Conservation (phyloP, 208 protist genomes). For the Borovskyia barvae region DNA sequence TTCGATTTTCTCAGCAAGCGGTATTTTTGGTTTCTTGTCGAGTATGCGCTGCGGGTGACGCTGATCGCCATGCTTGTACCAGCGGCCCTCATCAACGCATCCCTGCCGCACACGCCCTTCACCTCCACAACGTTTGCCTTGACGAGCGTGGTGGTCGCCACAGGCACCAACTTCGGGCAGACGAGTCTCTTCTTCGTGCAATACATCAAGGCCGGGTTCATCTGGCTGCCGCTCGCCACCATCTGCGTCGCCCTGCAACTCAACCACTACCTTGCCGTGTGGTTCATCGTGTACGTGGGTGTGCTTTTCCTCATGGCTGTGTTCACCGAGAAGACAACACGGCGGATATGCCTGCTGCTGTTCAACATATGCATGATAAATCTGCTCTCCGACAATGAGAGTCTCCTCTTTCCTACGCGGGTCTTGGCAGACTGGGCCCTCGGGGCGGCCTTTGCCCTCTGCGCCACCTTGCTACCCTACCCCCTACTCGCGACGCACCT, state of each 20-base stretch:
- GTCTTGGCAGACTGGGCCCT: constrained; percentile 56
- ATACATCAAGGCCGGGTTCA: constrained; percentile 49
- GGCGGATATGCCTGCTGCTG: constrained; percentile 59
- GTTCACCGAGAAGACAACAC: constrained; percentile 50
- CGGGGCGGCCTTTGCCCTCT: constrained; percentile 53
- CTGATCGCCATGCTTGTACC: constrained; percentile 67
- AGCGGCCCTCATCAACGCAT: constrained; percentile 42
- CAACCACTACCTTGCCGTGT: constrained; percentile 36
- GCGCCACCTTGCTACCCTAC: constrained; percentile 61
- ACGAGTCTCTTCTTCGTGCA: constrained; percentile 49
- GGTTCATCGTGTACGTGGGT: constrained; percentile 66
- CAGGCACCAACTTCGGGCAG: constrained; percentile 50
- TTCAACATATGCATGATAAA: constrained; percentile 62
- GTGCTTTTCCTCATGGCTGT: constrained; percentile 61
- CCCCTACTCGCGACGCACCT: constrained; percentile 51
- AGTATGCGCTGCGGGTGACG: constrained; percentile 63
- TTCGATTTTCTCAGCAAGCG: constrained; percentile 56
- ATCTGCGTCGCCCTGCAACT: constrained; percentile 44
- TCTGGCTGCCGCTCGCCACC: constrained; percentile 69
- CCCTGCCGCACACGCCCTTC: constrained; percentile 33
- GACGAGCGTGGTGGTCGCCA: constrained; percentile 50
- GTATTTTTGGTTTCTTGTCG: constrained; percentile 71
- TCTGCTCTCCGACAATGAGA: constrained; percentile 36
- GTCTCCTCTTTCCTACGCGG: constrained; percentile 32
- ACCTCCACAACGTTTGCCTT: constrained; percentile 48